These are phyloP conservation scores for Sanghuangporus baumii DNA, from an alignment of 1,284 basidiomycete genomes.

Conservation along the genomic window DNA sequence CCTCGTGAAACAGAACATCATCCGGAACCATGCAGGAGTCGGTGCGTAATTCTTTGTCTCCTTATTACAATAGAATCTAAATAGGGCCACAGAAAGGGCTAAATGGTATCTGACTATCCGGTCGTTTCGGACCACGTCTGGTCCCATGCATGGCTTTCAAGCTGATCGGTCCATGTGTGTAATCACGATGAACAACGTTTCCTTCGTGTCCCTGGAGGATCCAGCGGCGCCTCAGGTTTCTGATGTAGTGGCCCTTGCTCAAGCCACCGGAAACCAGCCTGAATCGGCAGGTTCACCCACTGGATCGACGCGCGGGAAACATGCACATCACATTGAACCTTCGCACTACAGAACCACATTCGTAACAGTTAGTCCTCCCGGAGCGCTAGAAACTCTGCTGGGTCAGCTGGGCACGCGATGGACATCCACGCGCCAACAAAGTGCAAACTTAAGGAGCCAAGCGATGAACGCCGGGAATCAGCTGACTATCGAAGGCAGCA, in stretches of 20 bases:
- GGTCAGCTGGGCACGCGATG: conserved; percentile 66
- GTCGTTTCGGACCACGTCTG: conserved; percentile 65
- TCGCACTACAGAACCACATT: conserved; percentile 70
- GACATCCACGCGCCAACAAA: conserved; percentile 59
- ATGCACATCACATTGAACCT: conserved; percentile 34
- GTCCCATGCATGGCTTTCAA: conserved; percentile 44
- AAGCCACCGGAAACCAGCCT: conserved; percentile 18
- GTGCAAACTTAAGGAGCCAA: conserved; percentile 34
- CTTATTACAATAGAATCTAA: background rate
- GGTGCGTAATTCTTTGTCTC: conserved; percentile 17
- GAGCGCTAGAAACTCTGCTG: conserved; percentile 65
- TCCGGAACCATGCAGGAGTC: conserved; percentile 60
- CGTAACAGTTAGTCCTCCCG: conserved; percentile 64
- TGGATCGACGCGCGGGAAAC: background rate
- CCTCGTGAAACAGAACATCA: conserved; percentile 61
- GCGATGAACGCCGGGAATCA: conserved; percentile 53
- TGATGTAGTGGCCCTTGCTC: conserved; percentile 35
- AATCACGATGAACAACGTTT: conserved; percentile 70
- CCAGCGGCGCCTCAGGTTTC: conserved; percentile 58
- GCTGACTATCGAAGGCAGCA: conserved; percentile 58
- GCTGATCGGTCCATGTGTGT: conserved; percentile 65
- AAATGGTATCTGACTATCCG: conserved; percentile 65
- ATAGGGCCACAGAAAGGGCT: conserved; percentile 31
- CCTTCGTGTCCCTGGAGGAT: conserved; percentile 72
- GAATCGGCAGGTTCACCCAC: background rate